Conservation (phyloP, 2,329 filamentous ascomycete genomes). For the Lachnellula cervina region DNA sequence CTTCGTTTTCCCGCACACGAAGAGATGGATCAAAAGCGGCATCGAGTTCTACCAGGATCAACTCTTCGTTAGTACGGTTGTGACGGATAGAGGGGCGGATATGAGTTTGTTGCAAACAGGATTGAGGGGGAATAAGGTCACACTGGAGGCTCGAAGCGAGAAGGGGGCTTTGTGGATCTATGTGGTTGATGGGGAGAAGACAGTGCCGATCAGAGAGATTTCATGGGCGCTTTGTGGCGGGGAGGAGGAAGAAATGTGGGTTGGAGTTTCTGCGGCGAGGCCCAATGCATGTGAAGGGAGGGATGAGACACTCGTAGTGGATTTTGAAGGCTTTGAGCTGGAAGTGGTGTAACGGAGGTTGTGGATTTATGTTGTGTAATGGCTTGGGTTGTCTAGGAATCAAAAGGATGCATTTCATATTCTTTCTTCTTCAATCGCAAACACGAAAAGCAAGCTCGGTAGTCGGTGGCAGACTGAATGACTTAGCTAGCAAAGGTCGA, state of each 20-base stretch:
- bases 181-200: conserved; percentile 45
- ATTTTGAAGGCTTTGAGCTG: conserved; percentile 55
- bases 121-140: conserved; percentile 17
- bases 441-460: no score
- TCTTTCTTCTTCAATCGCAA: no score
- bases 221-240: conserved; percentile 58
- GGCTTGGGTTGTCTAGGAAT: no score
- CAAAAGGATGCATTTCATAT: no score
- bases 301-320: conserved; percentile 51
- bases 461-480: no score
- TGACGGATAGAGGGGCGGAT: conserved; percentile 68
- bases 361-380: no score
- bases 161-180: conserved; percentile 60
- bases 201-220: conserved; percentile 64
- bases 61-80: conserved; percentile 64
- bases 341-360: conserved; percentile 25
- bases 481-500: no score
- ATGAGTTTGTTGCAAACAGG: conserved; percentile 55
- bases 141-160: background rate
- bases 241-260: conserved; percentile 48
- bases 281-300: conserved; percentile 43
- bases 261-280: conserved; percentile 63
- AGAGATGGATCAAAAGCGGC: conserved; percentile 75
- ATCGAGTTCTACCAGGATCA: conserved; percentile 64
- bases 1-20: conserved; percentile 35